Percentiles rank a stretch among this genome's conserved stretches.
Conservation (phyloP, 129 eudicot genomes). For the Lonicera japonica region DNA sequence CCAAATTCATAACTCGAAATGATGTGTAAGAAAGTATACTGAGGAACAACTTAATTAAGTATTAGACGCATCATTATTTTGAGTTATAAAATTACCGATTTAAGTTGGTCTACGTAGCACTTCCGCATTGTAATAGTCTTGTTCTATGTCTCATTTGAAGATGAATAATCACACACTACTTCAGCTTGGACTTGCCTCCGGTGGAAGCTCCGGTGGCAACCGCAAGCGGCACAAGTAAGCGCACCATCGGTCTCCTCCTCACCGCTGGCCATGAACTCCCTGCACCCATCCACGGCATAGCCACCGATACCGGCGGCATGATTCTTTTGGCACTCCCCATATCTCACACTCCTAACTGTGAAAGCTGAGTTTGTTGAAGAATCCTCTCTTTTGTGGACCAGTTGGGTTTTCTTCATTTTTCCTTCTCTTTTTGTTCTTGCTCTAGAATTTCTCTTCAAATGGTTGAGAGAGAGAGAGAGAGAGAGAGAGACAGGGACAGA, state of each 20-base stretch:
- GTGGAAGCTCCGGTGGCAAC: constrained; percentile 87
- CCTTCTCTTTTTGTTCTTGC: not conserved
- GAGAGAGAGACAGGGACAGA: not conserved
- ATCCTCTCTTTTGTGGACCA: constrained; percentile 32
- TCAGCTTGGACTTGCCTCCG: constrained; percentile 48
- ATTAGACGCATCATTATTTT: too few relatives aligned
- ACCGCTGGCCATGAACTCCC: constrained; percentile 81
- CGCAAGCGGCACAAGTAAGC: constrained; percentile 75
- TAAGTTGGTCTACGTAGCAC: too few relatives aligned
- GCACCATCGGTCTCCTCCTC: constrained; percentile 51
- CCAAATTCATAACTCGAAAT: too few relatives aligned
- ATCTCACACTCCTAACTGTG: constrained; percentile 20
- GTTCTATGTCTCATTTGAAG: not conserved
- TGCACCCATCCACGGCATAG: constrained; percentile 71
- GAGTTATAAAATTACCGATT: too few relatives aligned
- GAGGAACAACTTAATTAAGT: too few relatives aligned
- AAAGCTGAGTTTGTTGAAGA: constrained; percentile 21
- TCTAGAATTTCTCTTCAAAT: too few relatives aligned
- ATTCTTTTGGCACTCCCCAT: constrained; percentile 67
- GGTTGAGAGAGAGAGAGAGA: not conserved
- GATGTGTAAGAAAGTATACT: too few relatives aligned
- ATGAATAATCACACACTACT: constrained; percentile 43
- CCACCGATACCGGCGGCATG: constrained; percentile 75
- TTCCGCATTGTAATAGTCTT: not conserved
- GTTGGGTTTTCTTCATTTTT: constrained; percentile 51